Base-by-base conservation (phyloP, 371 early-diverging fungal species). In the Amoeboaphelidium protococcarum region DNA sequence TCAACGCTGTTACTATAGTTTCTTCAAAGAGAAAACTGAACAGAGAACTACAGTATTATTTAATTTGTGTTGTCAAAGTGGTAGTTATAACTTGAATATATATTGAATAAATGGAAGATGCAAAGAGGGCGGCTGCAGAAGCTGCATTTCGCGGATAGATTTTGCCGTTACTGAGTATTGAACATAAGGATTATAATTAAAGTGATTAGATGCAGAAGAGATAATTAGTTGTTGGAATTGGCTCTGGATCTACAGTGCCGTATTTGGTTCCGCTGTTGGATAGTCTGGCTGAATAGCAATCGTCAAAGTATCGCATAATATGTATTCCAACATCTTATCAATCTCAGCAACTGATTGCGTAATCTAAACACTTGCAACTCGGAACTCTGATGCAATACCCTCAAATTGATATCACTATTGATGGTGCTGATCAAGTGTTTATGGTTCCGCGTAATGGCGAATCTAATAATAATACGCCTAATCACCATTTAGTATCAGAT, bases 311-410 rank as follows among this genome's bases (percentile, higher is more conserved):
- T 20, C 54, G 74, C 31, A 58, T 67, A 23, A 69, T 79, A 3
- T 89, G 78, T 58, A 63, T 89, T n/a, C 85, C 90, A 4, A 86
- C 88, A n/a, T 73, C 74, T 45, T 89, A 82, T 63, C 90, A 89
- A 64, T 69, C 78, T 23, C 72, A 69, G 48, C 68, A 75, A 40
- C 64, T 88, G n/a, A 76, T 87, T 51, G 37, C 66, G 19, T 13
- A 26, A 48, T 24, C 2, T 45, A 45, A 19, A 41, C n/a, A n/a
- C n/a, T 42, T 42, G n/a, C 3, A 19, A 49, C 47, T 41, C 27
- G 50, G 40, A 40, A 4, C 41, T 49, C 19, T 69, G 4, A 60
- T 16, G 49, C 66, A 72, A 44, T 67, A 62, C 51, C 66, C 78
- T 0, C 52, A 56, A 13, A 68, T 90, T 46, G 87, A 88, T 55